Conservation (phyloP, 1,139 yeast species). For the Nematodospora anomalae region DNA sequence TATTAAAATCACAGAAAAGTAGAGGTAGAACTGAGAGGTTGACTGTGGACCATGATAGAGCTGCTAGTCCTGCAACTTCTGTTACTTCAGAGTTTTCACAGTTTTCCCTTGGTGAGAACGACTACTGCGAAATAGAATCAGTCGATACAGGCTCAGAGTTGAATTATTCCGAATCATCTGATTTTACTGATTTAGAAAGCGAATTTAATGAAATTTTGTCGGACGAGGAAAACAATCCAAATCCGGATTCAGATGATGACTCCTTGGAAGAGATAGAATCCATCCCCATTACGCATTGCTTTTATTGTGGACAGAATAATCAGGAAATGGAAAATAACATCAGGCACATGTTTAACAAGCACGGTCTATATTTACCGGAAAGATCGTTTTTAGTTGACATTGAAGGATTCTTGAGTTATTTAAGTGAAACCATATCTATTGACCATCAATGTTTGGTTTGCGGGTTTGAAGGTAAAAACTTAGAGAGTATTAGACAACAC, state of each 20-base stretch:
- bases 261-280: conserved; percentile 22
- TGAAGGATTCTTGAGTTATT: conserved; percentile 44
- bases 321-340: conserved; percentile 43
- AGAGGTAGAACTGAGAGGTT: conserved; percentile 14
- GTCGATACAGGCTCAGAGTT: conserved; percentile 52
- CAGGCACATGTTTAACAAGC: conserved; percentile 47
- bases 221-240: conserved; percentile 20
- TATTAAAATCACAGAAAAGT: conserved; percentile 15
- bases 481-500: conserved; percentile 55
- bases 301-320: conserved; percentile 42
- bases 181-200: conserved; percentile 34
- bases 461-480: conserved; percentile 50
- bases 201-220: conserved; percentile 17
- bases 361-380: conserved; percentile 55
- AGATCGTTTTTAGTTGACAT: conserved; percentile 40
- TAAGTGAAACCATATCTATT: conserved; percentile 44
- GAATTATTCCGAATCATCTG: conserved; percentile 43
- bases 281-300: conserved; percentile 38
- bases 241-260: conserved; percentile 17
- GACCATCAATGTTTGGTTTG: conserved; percentile 54
- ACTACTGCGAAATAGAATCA: conserved; percentile 24
- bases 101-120: conserved; percentile 61
- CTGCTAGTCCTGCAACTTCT: conserved; percentile 53
- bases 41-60: conserved; percentile 23
- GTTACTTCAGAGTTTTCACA: conserved; percentile 59